Conservation (phyloP, 2,329 filamentous ascomycete species). For the Curvularia spicifera region DNA sequence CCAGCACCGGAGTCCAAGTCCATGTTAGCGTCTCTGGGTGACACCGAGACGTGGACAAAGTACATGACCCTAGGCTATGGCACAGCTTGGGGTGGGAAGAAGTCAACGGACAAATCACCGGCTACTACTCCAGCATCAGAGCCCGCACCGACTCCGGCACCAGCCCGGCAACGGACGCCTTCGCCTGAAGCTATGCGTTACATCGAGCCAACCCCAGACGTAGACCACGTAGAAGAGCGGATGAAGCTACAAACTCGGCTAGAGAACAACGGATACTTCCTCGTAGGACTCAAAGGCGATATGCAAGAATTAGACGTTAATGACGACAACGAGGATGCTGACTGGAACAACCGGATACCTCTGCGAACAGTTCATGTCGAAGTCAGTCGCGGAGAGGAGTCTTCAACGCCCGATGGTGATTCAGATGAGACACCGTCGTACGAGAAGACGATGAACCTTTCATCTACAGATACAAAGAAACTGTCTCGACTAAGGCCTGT, state of each 20-base stretch:
- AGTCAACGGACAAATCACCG: conserved; percentile 9
- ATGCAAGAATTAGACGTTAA: conserved; percentile 62
- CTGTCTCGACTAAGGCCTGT: conserved; percentile 65
- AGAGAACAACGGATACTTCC: conserved; percentile 63
- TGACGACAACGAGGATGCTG: conserved; percentile 42
- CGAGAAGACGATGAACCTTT: conserved; percentile 27
- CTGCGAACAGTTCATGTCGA: conserved; percentile 73
- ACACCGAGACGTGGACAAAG: conserved; percentile 58
- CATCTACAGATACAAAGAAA: conserved; percentile 9
- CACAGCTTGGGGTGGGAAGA: conserved; percentile 47
- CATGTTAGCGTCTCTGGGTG: conserved; percentile 49
- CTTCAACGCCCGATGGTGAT: conserved; percentile 18
- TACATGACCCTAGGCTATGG: conserved; percentile 59
- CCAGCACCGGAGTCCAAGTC: conserved; percentile 27
- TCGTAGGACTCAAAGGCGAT: conserved; percentile 72
- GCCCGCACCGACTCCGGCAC: neutral
- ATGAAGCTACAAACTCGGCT: conserved; percentile 59
- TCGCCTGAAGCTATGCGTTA: conserved; percentile 43
- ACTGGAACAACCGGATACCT: conserved; percentile 59
- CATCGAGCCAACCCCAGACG: conserved; percentile 49
- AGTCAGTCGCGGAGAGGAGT: conserved; percentile 55
- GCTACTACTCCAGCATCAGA: conserved; percentile 2
- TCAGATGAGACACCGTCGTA: conserved; percentile 31
- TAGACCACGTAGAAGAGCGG: conserved; percentile 63
- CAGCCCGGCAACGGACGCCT: conserved; percentile 16